Base-by-base conservation (phyloP, 2,329 filamentous ascomycete species). In the Curvularia lunata region DNA sequence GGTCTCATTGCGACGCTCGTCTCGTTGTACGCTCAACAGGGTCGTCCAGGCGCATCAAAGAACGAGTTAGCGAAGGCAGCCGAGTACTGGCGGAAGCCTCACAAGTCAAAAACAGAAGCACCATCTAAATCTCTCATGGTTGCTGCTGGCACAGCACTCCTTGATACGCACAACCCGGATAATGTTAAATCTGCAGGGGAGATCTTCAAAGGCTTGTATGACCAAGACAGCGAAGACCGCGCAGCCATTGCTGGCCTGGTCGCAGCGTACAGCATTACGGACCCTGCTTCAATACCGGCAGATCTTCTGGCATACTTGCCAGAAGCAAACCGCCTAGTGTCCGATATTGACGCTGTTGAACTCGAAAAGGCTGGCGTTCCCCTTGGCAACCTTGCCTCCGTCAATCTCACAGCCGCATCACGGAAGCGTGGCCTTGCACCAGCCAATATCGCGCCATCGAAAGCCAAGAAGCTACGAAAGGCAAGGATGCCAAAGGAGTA, bases 231-330 rank as follows among this genome's bases (percentile, higher is more conserved):
- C n/a, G 81, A 80, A 38, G 91, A 96, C 67, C 84, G 83, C 30
- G 83, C 89, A 53, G 88, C 91, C 1, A 85, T 87, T 16, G 92
- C 92, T 8, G 95, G 95, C 1, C 86, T 95, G n/a, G 86, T 98
- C 7, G 95, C 95, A 3, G 89, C 92, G 9, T 86, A 91, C 66
- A 89, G 91, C 27, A 85, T 85, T 1, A 81, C 80, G 1, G 82
- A 89, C 59, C 83, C 85, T 1, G 73, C 82, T 8, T 84, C 84
- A 60, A 80, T 87, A 19, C 77, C 85, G 52, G 72, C 82, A 0
- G 80, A 76, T 16, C 72, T 88, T 54, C 77, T 86, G 9, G 77
- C 81, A 18, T 80, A 81, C 41, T 82, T 93, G 18, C 86, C 88
- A 5, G 78, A 87, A 1, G 82, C 91, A 12, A 82, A 86, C 8